Evolutionary conservation across 192 early-diverging fungal species (phyloP).

Genomic region (Dispira simplex): DNA sequence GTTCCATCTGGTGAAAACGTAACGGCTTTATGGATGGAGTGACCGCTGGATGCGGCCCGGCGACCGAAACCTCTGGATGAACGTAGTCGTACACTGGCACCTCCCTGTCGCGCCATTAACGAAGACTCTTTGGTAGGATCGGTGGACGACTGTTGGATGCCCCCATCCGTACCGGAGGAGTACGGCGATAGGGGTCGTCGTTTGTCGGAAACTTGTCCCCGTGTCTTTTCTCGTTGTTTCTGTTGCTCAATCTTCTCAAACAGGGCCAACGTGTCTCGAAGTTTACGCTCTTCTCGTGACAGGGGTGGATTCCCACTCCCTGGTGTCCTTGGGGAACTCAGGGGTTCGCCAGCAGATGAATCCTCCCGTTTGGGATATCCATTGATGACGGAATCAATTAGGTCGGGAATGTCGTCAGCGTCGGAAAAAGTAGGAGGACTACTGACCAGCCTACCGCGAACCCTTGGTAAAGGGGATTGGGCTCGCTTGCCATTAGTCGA

Average conservation of each 20-base stretch:
- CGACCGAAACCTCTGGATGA: neutral
- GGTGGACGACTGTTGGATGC: no score
- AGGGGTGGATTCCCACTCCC: neutral
- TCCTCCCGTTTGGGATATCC: neutral
- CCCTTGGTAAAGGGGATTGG: no score
- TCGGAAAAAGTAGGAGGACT: neutral
- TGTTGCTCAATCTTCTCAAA: constrained; percentile 10
- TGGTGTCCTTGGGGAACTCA: neutral
- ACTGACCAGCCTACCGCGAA: no score
- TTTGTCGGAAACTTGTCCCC: no score
- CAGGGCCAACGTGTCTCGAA: constrained; percentile 10
- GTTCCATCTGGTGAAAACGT: no score
- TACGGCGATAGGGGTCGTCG: no score
- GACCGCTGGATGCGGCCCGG: neutral
- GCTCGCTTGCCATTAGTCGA: neutral
- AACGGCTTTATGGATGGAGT: no score
- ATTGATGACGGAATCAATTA: neutral
- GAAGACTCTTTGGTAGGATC: no score
- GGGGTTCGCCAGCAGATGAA: neutral
- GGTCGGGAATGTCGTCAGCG: neutral
- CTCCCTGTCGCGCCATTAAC: no score
- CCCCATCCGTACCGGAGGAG: no score
- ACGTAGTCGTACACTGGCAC: no score
- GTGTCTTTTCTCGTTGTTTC: neutral
- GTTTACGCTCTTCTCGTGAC: constrained; percentile 9